A percentile compares a stretch with the other conserved stretches of the same genome.
Conservation (phyloP, 2,329 filamentous ascomycete genomes). For the Simplicillium sp. region DNA sequence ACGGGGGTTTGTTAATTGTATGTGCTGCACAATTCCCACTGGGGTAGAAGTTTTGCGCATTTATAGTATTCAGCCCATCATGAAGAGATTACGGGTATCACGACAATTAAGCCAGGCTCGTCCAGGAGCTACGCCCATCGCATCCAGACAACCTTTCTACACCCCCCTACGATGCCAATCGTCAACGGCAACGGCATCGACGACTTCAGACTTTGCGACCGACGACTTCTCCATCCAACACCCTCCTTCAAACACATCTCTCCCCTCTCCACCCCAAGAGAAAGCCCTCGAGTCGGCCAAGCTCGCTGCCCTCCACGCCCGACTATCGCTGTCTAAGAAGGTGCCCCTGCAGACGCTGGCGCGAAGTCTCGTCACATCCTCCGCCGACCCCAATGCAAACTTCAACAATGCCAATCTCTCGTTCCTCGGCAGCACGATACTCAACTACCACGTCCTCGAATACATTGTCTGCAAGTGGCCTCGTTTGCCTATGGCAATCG, state of each 20-base stretch:
- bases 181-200: conserved; percentile 14
- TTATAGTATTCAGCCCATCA: conserved; percentile 11
- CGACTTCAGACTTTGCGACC: conserved; percentile 13
- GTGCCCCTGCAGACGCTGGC: conserved; percentile 81
- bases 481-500: conserved; percentile 77
- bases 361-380: conserved; percentile 73
- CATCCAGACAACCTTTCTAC: conserved; percentile 15
- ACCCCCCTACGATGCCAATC: conserved; percentile 21
- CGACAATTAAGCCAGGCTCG: conserved; percentile 26
- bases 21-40: no score
- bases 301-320: conserved; percentile 84
- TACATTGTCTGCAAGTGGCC: conserved; percentile 83
- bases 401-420: conserved; percentile 88
- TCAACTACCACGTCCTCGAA: conserved; percentile 85
- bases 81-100: conserved; percentile 33
- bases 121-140: conserved; percentile 11
- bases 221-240: conserved; percentile 10
- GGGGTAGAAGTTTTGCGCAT: no score
- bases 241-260: conserved; percentile 16
- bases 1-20: not conserved
- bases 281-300: conserved; percentile 69
- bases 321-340: conserved; percentile 71
- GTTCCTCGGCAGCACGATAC: conserved; percentile 69
- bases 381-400: conserved; percentile 66
- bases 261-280: conserved; percentile 64